phyloP scores from a whole-genome alignment of 75 land plant genomes.

The Cupressus sempervirens region DNA sequence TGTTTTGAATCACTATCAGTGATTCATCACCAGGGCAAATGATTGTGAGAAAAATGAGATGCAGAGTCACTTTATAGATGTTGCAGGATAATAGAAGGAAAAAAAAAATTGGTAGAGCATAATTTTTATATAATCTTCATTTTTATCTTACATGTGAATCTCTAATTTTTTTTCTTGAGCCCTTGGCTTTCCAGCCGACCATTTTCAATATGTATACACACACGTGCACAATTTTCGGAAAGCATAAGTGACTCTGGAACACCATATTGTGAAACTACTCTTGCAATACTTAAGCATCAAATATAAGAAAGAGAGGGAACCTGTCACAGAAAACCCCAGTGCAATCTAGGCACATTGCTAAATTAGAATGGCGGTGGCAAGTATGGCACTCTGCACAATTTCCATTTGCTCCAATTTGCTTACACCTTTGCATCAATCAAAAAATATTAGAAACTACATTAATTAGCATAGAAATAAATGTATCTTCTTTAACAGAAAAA shows the following conservation, averaged over 20 bases:
- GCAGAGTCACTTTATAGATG: too few species aligned
- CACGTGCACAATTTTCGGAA: neutral
- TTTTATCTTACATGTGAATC: too few species aligned
- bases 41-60: too few species aligned
- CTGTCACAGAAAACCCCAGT: conserved; percentile 43
- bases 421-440: conserved; percentile 32
- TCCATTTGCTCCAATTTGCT: conserved; percentile 34
- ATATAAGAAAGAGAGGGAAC: conserved; percentile 13
- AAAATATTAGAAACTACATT: neutral
- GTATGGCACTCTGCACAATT: conserved; percentile 34
- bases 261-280: neutral
- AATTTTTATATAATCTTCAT: too few species aligned
- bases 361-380: conserved; percentile 30
- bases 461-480: neutral
- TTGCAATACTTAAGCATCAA: neutral
- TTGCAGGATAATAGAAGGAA: too few species aligned
- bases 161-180: too few species aligned
- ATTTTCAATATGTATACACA: neutral
- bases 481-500: neutral
- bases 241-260: neutral
- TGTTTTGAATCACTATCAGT: too few species aligned
- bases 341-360: conserved; percentile 55
- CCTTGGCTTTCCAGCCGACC: neutral
- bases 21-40: too few species aligned
- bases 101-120: too few species aligned